These are phyloP conservation scores for Lophiostoma macrostomum DNA, from an alignment of 495 filamentous ascomycete species.

Conservation along the genomic window DNA sequence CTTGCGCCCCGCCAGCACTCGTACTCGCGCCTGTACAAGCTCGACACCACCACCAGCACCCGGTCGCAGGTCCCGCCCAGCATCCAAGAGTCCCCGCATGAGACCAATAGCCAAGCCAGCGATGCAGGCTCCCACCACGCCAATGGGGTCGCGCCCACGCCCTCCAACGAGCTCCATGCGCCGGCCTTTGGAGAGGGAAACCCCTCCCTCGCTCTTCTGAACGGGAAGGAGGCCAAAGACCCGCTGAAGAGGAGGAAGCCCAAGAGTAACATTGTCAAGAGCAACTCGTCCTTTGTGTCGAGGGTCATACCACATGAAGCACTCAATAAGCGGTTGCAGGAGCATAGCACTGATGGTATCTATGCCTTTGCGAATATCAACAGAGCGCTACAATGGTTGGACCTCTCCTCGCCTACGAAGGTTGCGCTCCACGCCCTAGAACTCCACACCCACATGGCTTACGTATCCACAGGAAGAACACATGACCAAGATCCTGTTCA, in stretches of 20 bases:
- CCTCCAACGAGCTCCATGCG: constrained; percentile 36
- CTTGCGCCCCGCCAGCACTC: constrained; percentile 61
- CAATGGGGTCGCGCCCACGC: constrained; percentile 35
- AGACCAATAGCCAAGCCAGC: constrained; percentile 36
- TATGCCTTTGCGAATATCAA: constrained; percentile 95
- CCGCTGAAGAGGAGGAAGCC: constrained; percentile 78
- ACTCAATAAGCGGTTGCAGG: constrained; percentile 70
- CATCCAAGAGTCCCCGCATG: constrained; percentile 39
- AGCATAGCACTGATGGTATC: constrained; percentile 71
- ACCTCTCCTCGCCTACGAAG: constrained; percentile 60
- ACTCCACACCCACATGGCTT: not conserved
- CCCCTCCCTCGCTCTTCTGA: constrained; percentile 54
- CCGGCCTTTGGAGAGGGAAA: constrained; percentile 90
- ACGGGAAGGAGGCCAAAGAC: constrained; percentile 62
- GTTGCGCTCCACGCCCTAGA: constrained; percentile 32
- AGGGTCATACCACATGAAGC: constrained; percentile 88
- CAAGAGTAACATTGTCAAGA: constrained; percentile 96
- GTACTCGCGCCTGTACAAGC: constrained; percentile 52
- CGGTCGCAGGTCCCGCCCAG: constrained; percentile 44
- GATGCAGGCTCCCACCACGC: constrained; percentile 33
- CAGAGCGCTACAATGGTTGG: constrained; percentile 83
- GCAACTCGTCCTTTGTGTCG: constrained; percentile 95
- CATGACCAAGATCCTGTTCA: constrained; percentile 91
- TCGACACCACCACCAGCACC: constrained; percentile 46
- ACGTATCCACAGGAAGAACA: constrained; percentile 60